Conservation (phyloP, 2,329 filamentous ascomycete species). For the Dactylellina parvicollis region DNA sequence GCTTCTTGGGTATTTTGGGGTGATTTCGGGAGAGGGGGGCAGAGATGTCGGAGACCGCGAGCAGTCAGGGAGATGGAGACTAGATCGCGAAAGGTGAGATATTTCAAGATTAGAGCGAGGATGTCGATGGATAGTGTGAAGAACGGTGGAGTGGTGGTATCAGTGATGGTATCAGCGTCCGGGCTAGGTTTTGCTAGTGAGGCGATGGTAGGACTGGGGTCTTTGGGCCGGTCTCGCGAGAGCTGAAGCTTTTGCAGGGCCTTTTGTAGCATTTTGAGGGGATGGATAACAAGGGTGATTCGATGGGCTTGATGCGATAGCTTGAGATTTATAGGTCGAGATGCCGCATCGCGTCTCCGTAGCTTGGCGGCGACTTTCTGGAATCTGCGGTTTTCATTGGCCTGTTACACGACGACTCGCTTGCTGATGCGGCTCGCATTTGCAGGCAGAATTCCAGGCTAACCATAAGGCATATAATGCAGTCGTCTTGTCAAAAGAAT, state of each 20-base stretch:
- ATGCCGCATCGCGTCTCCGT: background rate
- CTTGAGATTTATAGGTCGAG: background rate
- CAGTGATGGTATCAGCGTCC: background rate
- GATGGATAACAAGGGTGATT: background rate
- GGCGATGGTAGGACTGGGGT: slow-evolving; percentile 15
- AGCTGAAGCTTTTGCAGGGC: slow-evolving; percentile 28
- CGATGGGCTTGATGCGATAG: background rate
- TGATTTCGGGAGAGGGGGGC: slow-evolving; percentile 13
- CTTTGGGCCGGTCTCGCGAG: slow-evolving; percentile 26
- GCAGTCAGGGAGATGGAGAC: slow-evolving; percentile 38
- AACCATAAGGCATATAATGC: background rate
- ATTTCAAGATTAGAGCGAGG: slow-evolving; percentile 28
- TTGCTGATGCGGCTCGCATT: background rate
- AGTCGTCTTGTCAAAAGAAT: background rate
- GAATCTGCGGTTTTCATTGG: background rate
- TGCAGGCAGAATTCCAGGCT: background rate
- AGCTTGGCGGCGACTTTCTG: background rate
- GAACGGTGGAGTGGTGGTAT: slow-evolving; percentile 18
- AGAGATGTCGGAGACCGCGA: slow-evolving; percentile 32
- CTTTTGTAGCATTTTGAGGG: slow-evolving; percentile 18
- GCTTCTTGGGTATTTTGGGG: background rate
- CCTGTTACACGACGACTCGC: slow-evolving; percentile 2
- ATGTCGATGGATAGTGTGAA: slow-evolving; percentile 32
- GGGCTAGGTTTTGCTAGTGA: background rate
- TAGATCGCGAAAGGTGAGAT: slow-evolving; percentile 36